Percentiles rank a stretch among this genome's conserved stretches.
phyloP scores from a whole-genome alignment of 2,329 filamentous ascomycete species.

The Elsinoe necatrix region DNA sequence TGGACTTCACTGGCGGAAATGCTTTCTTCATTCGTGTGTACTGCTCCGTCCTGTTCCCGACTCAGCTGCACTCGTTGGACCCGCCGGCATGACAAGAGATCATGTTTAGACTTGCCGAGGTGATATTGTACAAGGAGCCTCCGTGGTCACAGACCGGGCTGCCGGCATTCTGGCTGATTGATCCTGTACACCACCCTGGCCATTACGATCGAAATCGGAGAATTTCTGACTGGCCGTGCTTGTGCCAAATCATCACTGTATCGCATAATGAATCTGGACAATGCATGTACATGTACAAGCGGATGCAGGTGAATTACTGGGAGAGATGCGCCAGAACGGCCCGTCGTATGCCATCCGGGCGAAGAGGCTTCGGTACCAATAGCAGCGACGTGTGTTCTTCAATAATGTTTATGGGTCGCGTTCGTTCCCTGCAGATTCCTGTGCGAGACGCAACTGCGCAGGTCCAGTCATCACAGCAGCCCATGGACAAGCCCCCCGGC shows the following conservation, averaged over 20 bases:
- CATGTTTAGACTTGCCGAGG: not conserved
- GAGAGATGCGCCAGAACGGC: not conserved
- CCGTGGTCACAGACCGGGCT: not conserved
- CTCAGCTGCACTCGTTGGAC: not conserved
- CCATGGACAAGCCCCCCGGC: not conserved
- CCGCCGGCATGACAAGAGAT: not conserved
- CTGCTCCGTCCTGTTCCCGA: slow-evolving; percentile 9
- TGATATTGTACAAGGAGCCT: not conserved
- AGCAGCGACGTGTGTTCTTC: not conserved
- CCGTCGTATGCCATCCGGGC: not conserved
- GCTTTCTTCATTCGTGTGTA: not conserved
- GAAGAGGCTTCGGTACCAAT: slow-evolving; percentile 3
- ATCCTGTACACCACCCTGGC: not conserved
- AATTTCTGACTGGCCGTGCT: not conserved
- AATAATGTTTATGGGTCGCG: slow-evolving; percentile 4
- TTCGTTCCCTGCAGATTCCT: not conserved
- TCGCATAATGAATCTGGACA: not conserved
- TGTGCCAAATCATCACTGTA: not conserved
- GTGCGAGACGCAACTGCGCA: slow-evolving; percentile 3
- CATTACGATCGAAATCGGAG: not conserved
- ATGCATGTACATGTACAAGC: not conserved
- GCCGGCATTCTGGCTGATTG: not conserved
- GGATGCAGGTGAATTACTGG: not conserved
- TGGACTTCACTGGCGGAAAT: slow-evolving; percentile 6
- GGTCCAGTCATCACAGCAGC: not conserved